Evolutionary conservation across 768 basidiomycete species (phyloP).

Genomic region (Strobilomyces confusus): DNA sequence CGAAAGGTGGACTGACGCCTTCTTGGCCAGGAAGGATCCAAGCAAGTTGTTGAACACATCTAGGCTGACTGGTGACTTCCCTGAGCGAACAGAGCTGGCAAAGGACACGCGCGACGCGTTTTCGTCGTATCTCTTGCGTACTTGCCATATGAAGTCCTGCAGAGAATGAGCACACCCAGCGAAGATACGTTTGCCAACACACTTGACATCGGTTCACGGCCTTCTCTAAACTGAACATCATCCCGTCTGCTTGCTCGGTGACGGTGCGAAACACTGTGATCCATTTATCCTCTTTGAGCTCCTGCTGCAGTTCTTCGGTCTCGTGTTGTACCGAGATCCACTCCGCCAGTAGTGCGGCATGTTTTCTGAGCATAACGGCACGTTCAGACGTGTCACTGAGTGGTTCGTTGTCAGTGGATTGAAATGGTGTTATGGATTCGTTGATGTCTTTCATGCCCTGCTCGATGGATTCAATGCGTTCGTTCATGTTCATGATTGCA

Average conservation of each 20-base stretch:
- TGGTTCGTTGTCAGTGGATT: slow-evolving; percentile 46
- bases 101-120: slow-evolving; percentile 39
- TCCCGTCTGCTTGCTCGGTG: slow-evolving; percentile 91
- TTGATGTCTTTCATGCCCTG: slow-evolving; percentile 67
- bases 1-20: slow-evolving; percentile 54
- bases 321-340: slow-evolving; percentile 83
- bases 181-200: slow-evolving; percentile 22
- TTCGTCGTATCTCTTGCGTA: slow-evolving; percentile 57
- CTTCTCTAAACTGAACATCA: slow-evolving; percentile 96
- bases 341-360: slow-evolving; percentile 64
- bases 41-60: slow-evolving; percentile 65
- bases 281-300: slow-evolving; percentile 97
- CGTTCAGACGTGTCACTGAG: slow-evolving; percentile 39
- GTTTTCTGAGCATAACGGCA: slow-evolving; percentile 60
- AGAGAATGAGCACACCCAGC: slow-evolving; percentile 1
- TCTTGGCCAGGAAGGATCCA: slow-evolving; percentile 83
- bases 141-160: slow-evolving; percentile 85
- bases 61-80: slow-evolving; percentile 49
- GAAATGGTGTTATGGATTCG: slow-evolving; percentile 60
- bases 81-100: slow-evolving; percentile 43
- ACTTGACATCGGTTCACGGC: slow-evolving; percentile 89
- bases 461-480: slow-evolving; percentile 69
- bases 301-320: slow-evolving; percentile 78
- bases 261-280: slow-evolving; percentile 92
- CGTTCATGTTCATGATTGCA: slow-evolving; percentile 74